Conservation (phyloP, 2,329 filamentous ascomycete genomes). For the Cordyceps tenuipes region DNA sequence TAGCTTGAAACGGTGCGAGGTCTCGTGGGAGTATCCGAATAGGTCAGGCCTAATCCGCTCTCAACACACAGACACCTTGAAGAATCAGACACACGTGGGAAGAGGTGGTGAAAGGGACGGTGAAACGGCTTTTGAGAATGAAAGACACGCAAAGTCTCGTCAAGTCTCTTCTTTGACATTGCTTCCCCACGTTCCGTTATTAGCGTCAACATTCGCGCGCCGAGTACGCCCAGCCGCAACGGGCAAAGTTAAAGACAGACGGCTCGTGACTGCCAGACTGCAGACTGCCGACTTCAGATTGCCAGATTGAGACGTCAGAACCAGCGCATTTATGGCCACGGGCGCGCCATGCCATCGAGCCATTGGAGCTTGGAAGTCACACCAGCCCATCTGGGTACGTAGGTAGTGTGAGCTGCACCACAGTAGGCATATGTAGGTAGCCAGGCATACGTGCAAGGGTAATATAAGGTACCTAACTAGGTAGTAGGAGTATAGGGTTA, state of each 20-base stretch:
- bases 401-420: background rate
- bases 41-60: too few relatives aligned
- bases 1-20: background rate
- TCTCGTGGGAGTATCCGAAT: background rate
- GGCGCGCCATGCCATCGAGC: background rate
- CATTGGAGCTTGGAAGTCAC: background rate
- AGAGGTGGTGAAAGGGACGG: background rate
- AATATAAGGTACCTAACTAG: too few relatives aligned
- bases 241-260: background rate
- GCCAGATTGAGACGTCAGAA: too few relatives aligned
- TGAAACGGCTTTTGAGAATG: background rate
- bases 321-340: too few relatives aligned
- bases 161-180: background rate
- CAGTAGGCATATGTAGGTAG: background rate
- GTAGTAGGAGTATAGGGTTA: background rate
- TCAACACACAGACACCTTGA: background rate
- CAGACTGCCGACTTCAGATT: too few relatives aligned
- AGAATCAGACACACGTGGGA: background rate
- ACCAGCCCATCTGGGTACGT: conserved; percentile 1
- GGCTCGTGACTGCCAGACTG: background rate
- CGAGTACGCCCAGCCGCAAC: conserved; percentile 5
- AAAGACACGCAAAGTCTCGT: background rate
- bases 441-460: too few relatives aligned
- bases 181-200: background rate
- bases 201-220: background rate